Evolutionary conservation across 2,329 filamentous ascomycete species (phyloP), one percentile per base, ranked within the genome.

Genomic region (Pleomassaria siparia): DNA sequence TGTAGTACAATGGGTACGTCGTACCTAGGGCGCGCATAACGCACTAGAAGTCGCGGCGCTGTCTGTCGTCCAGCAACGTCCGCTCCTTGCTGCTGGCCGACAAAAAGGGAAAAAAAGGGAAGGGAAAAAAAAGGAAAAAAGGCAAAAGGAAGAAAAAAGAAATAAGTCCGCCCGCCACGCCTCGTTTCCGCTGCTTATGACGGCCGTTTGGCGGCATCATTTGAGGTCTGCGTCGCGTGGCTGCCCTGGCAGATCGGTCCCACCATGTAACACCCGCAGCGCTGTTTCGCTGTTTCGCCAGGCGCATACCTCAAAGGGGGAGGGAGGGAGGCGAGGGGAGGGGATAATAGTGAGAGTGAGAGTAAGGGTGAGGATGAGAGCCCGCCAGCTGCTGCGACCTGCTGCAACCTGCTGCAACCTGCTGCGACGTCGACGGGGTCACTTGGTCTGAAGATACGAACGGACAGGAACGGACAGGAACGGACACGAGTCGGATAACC

Each of bases 161-260:
- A n/a, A n/a, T n/a, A n/a, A n/a, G n/a, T n/a, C 18, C 5, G 30
- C 13, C n/a, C 35, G 40, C 39, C 39, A 47, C 45, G 30, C 30
- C n/a, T 20, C 39, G 25, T n/a, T 20, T 43, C 24, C 33, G 30
- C 25, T 11, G 32, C 25, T 15, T 21, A 26, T 35, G n/a, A 21
- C 39, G 26, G 20, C 13, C 22, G 22, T 16, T 13, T 4, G 25
- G 36, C 3, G 16, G 21, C n/a, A 15, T 6, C n/a, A 20, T 35
- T 3, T 7, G 35, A 37, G 12, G 35, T 20, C 16, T 7, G 9
- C 13, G 36, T 51, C 51, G 51, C 51, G 51, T 54, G 51, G 51
- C 48, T 51, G 29, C 44, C 44, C 47, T 47, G 46, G 40, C 28
- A 3, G 16, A n/a, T 30, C 40, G 28, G n/a, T n/a, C n/a, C n/a